phyloP scores from a whole-genome alignment of 306 rosid species.

The Dryas octopetala region DNA sequence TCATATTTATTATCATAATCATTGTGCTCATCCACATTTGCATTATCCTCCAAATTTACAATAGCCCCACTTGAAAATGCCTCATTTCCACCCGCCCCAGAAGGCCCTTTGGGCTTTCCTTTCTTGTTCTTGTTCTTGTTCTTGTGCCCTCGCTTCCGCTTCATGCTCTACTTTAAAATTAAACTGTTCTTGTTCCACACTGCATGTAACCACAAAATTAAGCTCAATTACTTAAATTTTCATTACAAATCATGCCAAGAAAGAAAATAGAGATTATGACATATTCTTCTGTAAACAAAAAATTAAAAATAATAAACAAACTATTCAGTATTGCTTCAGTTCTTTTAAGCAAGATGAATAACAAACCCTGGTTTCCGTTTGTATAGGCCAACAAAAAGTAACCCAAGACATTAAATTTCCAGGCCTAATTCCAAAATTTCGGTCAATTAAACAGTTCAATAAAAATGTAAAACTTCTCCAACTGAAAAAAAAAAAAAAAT shows the following conservation, averaged over 20 bases:
- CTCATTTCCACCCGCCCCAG: slow-evolving; percentile 32
- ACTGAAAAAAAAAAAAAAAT: not conserved
- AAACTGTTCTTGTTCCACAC: not conserved
- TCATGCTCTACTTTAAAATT: slow-evolving; percentile 48
- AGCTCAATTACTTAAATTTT: not conserved
- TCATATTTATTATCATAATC: slow-evolving; percentile 40
- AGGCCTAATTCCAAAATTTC: not conserved
- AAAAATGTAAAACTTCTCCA: not conserved
- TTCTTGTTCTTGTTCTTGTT: slow-evolving; percentile 44
- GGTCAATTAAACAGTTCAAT: not conserved
- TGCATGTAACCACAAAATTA: not conserved
- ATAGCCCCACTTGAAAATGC: slow-evolving; percentile 24
- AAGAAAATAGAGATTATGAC: not conserved
- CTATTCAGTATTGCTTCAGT: not conserved
- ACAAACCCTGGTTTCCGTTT: not conserved
- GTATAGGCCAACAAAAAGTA: not conserved
- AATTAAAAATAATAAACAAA: not conserved
- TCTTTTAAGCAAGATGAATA: not conserved
- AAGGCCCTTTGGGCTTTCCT: slow-evolving; percentile 49
- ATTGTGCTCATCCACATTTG: slow-evolving; percentile 38
- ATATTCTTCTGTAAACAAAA: not conserved
- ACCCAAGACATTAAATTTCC: not conserved
- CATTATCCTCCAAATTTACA: slow-evolving; percentile 16
- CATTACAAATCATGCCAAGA: not conserved
- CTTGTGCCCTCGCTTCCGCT: slow-evolving; percentile 74